Evolutionary conservation across 495 filamentous ascomycete species (phyloP).

Genomic region (Hypoxylon trugodes): DNA sequence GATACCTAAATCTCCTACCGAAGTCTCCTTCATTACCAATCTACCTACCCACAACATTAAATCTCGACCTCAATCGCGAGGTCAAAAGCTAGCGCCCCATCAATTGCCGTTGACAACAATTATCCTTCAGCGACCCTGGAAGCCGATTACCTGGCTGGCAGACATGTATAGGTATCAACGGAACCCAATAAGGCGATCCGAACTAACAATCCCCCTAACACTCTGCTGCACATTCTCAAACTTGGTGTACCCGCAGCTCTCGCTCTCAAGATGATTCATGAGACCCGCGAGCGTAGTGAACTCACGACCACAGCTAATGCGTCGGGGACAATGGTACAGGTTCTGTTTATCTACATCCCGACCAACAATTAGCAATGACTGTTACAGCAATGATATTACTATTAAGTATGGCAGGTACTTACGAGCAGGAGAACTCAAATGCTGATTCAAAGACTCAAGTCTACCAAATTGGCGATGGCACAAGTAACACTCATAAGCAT

Average conservation of each 20-base stretch:
- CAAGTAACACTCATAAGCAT: neutral
- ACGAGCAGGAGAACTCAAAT: neutral
- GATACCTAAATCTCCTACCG: too few relatives aligned
- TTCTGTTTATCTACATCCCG: constrained; percentile 53
- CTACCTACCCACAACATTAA: too few relatives aligned
- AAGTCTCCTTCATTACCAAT: too few relatives aligned
- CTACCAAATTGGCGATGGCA: neutral
- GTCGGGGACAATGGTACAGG: constrained; percentile 64
- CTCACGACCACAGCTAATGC: constrained; percentile 47
- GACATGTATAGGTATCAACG: too few relatives aligned
- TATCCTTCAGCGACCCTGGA: too few relatives aligned
- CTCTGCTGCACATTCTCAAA: constrained; percentile 56
- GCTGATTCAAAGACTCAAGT: neutral
- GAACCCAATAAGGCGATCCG: neutral
- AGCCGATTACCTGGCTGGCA: too few relatives aligned
- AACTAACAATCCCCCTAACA: constrained; percentile 26
- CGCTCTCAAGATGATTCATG: constrained; percentile 66
- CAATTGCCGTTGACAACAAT: too few relatives aligned
- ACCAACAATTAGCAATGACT: neutral
- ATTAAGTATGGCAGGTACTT: constrained; percentile 18
- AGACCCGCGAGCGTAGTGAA: constrained; percentile 58
- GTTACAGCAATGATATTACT: constrained; percentile 32
- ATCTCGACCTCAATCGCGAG: too few relatives aligned
- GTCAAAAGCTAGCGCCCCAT: too few relatives aligned
- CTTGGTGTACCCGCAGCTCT: constrained; percentile 56